Base-by-base conservation (phyloP, 345 rosid genomes). In the Hirschfeldia incana region DNA sequence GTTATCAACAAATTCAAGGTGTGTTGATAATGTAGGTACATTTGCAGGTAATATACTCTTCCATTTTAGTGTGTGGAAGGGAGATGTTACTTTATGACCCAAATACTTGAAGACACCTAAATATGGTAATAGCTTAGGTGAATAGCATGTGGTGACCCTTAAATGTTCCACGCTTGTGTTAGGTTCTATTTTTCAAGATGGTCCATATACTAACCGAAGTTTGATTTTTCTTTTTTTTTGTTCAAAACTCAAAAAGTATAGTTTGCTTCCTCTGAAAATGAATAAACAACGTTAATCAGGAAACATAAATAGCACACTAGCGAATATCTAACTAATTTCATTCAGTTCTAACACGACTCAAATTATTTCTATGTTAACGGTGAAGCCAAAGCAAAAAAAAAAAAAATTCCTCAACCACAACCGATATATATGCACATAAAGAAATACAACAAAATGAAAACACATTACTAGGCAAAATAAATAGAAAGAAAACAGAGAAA, bases 51-150 rank as follows among this genome's bases (percentile, higher is more conserved):
- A 51, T 6, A 46, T 17, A 72, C 67, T 72, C 28, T 64, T 70
- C 36, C 30, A 72, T 42, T 42, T 42, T 64, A 65, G 77, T 12
- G 39, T 15, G 59, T 67, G 74, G 66, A 46, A 74, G 74, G 26
- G 82, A 32, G 73, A 53, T 67, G 17, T 36, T 49, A 74, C 78
- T 74, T 74, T 79, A 68, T 34, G 66, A 79, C 68, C 59, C 28
- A 64, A 62, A 68, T 36, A 49, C 65, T 68, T 68, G 73, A 36
- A 67, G 36, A 68, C 3, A 51, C 10, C 78, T 74, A 79, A 39
- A 79, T 74, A 33, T 68, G 78, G 82, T 62, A 61, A 51, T 79
- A 79, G 75, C 82, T 79, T 74, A 74, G 74, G 82, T 79, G 78
- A 74, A 68, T 74, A 79, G 75, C 60, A 73, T 79, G 78, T 79